These are phyloP conservation scores for Leccinum insigne DNA, from an alignment of 1,284 basidiomycete genomes.

Conservation along the genomic window DNA sequence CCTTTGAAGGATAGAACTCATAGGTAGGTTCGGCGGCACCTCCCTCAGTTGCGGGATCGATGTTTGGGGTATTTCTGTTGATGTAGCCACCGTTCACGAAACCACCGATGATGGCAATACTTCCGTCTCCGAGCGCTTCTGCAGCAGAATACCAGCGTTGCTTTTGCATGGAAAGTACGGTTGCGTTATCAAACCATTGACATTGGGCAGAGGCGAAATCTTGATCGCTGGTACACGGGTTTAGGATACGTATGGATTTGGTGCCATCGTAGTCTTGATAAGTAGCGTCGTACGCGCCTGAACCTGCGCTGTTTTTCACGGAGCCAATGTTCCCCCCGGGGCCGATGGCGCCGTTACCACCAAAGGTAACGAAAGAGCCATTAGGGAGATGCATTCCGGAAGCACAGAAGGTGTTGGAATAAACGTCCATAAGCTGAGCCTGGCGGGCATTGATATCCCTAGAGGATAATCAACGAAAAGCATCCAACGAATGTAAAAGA, in stretches of 20 bases:
- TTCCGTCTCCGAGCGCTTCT: conserved; percentile 69
- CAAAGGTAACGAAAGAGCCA: conserved; percentile 63
- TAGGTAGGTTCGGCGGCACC: conserved; percentile 66
- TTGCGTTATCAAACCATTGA: conserved; percentile 78
- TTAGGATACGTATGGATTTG: conserved; percentile 70
- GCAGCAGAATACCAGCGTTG: conserved; percentile 90
- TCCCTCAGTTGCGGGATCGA: conserved; percentile 63
- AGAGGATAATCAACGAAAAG: neutral
- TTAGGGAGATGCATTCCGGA: conserved; percentile 73
- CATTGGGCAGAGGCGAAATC: conserved; percentile 53
- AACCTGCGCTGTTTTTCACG: conserved; percentile 41
- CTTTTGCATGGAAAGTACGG: conserved; percentile 69
- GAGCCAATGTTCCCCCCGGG: conserved; percentile 68
- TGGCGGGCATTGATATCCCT: conserved; percentile 42
- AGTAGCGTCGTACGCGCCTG: conserved; percentile 55
- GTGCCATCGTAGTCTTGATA: conserved; percentile 70
- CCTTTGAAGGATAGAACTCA: conserved; percentile 81
- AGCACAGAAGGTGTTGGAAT: conserved; percentile 83
- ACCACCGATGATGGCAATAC: conserved; percentile 75
- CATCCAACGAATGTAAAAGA: neutral
- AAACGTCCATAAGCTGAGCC: conserved; percentile 65
- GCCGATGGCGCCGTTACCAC: conserved; percentile 78
- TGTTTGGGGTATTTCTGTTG: conserved; percentile 79
- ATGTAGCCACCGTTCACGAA: conserved; percentile 87
- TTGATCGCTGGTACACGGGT: conserved; percentile 66